Base-by-base conservation (phyloP, 768 basidiomycete genomes). In the Lactarius psammicola region DNA sequence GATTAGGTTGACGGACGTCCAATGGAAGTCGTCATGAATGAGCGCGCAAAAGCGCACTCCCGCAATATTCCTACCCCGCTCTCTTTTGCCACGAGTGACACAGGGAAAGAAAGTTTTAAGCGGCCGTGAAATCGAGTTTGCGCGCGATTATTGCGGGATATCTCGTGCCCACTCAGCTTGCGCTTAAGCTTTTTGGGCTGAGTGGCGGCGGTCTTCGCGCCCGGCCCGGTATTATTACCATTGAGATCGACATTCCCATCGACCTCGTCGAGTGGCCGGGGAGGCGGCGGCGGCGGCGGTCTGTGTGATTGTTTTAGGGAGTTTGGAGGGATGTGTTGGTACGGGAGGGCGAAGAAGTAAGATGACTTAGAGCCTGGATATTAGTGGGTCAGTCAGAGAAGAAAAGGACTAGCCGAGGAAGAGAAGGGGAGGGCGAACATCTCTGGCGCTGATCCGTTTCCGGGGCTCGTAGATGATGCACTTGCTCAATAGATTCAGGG, bases 381-480 rank as follows among this genome's bases (percentile, higher is more conserved):
- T 13, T 59, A n/a, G n/a, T n/a, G n/a, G n/a, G 56, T 20, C 51
- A 46, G 57, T 30, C 51, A 64, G 31, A 51, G 26, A 62, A 15
- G 46, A 63, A 33, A 13, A 18, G 17, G 18, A n/a, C 4, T 9
- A 31, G 3, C 10, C 10, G 26, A 6, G 13, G n/a, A n/a, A 17
- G 11, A 2, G n/a, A 60, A 34, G 33, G 34, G n/a, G 59, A 13
- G 1, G 58, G 76, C 85, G 58, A 66, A 94, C 95, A 70, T 95
- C 88, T 77, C 80, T 82, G 13, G 94, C 92, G 31, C 84, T 80
- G 63, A 94, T 88, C 17, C 97, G 87, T 70, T 84, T 87, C 38
- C 86, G 80, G 4, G 97, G 97, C 73, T 98, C 94, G 71, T 91
- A 98, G 20, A 85, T 78, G 23, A 99, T 79, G 71, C 92, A 90